These are phyloP conservation scores for Blastobotrys americana DNA, from an alignment of 805 yeast genomes.

Conservation along the genomic window DNA sequence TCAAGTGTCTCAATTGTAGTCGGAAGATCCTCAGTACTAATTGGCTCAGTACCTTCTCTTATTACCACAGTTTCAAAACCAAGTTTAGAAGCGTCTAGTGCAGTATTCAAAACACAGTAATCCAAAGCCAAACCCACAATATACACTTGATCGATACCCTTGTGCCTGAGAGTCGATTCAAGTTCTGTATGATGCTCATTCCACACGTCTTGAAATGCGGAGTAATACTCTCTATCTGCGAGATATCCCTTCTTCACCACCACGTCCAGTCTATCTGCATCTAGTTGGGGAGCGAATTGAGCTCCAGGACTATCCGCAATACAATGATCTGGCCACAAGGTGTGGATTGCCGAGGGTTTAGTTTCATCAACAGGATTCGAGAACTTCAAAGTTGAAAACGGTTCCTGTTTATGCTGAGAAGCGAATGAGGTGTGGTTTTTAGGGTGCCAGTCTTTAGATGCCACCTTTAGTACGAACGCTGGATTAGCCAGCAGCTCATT, in stretches of 20 bases:
- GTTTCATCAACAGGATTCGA: constrained; percentile 40
- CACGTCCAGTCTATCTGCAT: constrained; percentile 30
- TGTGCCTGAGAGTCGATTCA: constrained; percentile 38
- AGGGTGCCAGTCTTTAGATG: constrained; percentile 91
- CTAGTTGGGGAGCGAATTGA: constrained; percentile 47
- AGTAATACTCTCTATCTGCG: constrained; percentile 73
- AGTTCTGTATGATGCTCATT: constrained; percentile 62
- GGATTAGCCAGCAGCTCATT: constrained; percentile 38
- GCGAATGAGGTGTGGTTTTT: constrained; percentile 75
- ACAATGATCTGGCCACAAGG: constrained; percentile 89
- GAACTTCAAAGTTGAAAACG: constrained; percentile 46
- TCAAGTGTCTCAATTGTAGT: background rate
- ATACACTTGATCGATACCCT: constrained; percentile 51
- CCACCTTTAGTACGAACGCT: constrained; percentile 56
- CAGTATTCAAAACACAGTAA: constrained; percentile 74
- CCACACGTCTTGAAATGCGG: constrained; percentile 82
- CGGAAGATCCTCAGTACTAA: constrained; percentile 3
- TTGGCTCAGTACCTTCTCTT: constrained; percentile 45
- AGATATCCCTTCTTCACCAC: constrained; percentile 66
- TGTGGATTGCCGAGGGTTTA: constrained; percentile 33
- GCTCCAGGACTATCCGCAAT: constrained; percentile 67
- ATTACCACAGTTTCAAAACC: constrained; percentile 65
- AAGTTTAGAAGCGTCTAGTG: constrained; percentile 52
- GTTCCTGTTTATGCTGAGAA: constrained; percentile 45
- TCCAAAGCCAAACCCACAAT: constrained; percentile 84